phyloP scores from a whole-genome alignment of 2,329 filamentous ascomycete species.

The Dactylellina drechsleri region DNA sequence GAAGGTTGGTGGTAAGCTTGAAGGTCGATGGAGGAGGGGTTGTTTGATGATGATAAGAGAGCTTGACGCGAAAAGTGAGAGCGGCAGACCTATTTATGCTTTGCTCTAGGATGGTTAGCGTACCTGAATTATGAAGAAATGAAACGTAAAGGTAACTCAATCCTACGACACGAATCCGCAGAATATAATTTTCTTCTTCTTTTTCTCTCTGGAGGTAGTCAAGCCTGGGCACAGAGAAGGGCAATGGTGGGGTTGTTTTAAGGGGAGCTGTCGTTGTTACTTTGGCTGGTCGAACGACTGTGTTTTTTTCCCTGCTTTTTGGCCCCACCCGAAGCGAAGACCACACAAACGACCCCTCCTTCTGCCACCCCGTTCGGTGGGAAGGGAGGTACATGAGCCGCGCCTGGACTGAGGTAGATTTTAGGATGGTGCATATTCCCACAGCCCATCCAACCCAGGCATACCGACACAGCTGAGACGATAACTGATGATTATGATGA shows the following conservation, averaged over 20 bases:
- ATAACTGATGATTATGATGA: not conserved
- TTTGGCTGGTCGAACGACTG: slow-evolving; percentile 55
- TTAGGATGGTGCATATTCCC: slow-evolving; percentile 52
- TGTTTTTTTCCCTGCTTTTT: slow-evolving; percentile 40
- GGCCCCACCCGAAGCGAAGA: slow-evolving; percentile 30
- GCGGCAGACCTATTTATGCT: slow-evolving; percentile 41
- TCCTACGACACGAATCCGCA: slow-evolving; percentile 52
- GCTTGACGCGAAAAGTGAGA: slow-evolving; percentile 35
- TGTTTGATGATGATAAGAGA: slow-evolving; percentile 29
- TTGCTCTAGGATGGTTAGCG: not conserved
- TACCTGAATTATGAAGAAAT: slow-evolving; percentile 33
- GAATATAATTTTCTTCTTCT: not conserved
- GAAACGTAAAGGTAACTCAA: slow-evolving; percentile 47
- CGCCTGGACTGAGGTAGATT: slow-evolving; percentile 20
- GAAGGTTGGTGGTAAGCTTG: slow-evolving; percentile 33
- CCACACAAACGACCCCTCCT: not conserved
- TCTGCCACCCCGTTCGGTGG: too few relatives aligned
- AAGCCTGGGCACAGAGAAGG: slow-evolving; percentile 1
- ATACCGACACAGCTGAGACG: not conserved
- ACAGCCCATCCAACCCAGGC: slow-evolving; percentile 10
- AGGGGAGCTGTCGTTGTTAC: slow-evolving; percentile 43
- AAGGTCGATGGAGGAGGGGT: slow-evolving; percentile 29
- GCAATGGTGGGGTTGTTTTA: slow-evolving; percentile 54
- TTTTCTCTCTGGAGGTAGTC: not conserved
- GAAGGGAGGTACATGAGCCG: not conserved